Conservation (phyloP, 352 stramenopile species). For the Thalassiosira hispida region DNA sequence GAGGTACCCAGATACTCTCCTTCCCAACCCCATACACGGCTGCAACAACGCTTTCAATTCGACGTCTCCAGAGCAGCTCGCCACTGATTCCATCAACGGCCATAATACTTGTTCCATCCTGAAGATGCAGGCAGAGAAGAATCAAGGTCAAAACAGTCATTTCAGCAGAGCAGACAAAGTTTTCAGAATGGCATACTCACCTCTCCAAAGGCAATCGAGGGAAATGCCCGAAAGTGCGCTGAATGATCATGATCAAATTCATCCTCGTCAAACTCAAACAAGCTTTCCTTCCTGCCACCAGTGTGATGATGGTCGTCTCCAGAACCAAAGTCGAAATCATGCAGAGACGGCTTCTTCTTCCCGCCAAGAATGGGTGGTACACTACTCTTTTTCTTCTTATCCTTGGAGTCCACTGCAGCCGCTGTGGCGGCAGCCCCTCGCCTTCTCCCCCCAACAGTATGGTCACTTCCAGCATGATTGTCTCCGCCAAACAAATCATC, state of each 20-base stretch:
- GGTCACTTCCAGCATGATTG: not conserved
- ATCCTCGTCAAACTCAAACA: slow-evolving; percentile 44
- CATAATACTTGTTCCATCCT: slow-evolving; percentile 73
- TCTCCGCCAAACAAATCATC: slow-evolving; percentile 10
- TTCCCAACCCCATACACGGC: slow-evolving; percentile 78
- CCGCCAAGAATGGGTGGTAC: slow-evolving; percentile 40
- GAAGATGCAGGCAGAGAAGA: not conserved
- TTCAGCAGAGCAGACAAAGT: not conserved
- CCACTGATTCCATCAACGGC: slow-evolving; percentile 60
- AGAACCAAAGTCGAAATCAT: slow-evolving; percentile 31
- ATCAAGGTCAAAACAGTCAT: not conserved
- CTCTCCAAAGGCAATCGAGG: slow-evolving; percentile 62
- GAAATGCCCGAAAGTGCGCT: slow-evolving; percentile 40
- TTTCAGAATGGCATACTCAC: slow-evolving; percentile 16
- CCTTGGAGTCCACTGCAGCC: slow-evolving; percentile 23
- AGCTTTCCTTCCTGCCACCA: slow-evolving; percentile 18
- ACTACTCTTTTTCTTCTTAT: slow-evolving; percentile 41
- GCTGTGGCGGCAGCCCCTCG: slow-evolving; percentile 33
- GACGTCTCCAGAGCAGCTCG: slow-evolving; percentile 63
- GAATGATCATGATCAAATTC: slow-evolving; percentile 41
- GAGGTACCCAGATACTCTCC: slow-evolving; percentile 65
- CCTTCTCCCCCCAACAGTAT: slow-evolving; percentile 30
- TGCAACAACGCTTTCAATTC: slow-evolving; percentile 71
- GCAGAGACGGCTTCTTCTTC: slow-evolving; percentile 32
- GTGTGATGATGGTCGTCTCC: slow-evolving; percentile 23